Evolutionary conservation across 192 early-diverging fungal genomes (phyloP).

Genomic region (Backusella macrospora): DNA sequence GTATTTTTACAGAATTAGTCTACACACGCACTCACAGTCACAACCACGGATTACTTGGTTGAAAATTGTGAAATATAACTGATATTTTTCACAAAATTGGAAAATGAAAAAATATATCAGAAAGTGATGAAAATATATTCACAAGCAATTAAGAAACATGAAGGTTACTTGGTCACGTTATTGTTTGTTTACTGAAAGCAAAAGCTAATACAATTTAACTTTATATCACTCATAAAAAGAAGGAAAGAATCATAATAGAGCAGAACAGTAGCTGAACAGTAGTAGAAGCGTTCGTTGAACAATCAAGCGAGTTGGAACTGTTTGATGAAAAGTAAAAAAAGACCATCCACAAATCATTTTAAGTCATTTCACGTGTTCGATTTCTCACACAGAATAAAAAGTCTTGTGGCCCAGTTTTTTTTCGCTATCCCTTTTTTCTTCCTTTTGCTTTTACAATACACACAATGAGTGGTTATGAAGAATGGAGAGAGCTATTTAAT

Average conservation of each 20-base stretch:
- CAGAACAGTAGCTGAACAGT: neutral
- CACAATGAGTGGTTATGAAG: neutral
- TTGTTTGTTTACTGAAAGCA: too few relatives aligned
- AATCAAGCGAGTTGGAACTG: neutral
- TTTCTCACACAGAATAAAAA: slow-evolving; percentile 8
- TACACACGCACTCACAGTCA: too few relatives aligned
- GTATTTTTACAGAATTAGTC: neutral
- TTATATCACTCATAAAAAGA: too few relatives aligned
- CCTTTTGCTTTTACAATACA: neutral
- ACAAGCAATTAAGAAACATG: too few relatives aligned
- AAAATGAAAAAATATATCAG: too few relatives aligned
- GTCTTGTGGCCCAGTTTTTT: slow-evolving; percentile 3
- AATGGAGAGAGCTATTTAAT: neutral
- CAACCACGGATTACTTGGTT: too few relatives aligned
- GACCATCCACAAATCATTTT: neutral
- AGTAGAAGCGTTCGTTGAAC: too few relatives aligned
- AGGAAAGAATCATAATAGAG: neutral
- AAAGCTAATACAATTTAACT: too few relatives aligned
- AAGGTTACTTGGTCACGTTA: too few relatives aligned
- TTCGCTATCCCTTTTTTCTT: neutral
- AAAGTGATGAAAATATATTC: too few relatives aligned
- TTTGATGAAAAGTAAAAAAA: neutral
- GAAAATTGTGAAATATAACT: too few relatives aligned
- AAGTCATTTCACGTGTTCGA: neutral
- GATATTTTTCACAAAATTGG: too few relatives aligned